These are phyloP conservation scores for Trypanosoma cruzi DNA, from an alignment of 208 protist species.

Conservation along the genomic window DNA sequence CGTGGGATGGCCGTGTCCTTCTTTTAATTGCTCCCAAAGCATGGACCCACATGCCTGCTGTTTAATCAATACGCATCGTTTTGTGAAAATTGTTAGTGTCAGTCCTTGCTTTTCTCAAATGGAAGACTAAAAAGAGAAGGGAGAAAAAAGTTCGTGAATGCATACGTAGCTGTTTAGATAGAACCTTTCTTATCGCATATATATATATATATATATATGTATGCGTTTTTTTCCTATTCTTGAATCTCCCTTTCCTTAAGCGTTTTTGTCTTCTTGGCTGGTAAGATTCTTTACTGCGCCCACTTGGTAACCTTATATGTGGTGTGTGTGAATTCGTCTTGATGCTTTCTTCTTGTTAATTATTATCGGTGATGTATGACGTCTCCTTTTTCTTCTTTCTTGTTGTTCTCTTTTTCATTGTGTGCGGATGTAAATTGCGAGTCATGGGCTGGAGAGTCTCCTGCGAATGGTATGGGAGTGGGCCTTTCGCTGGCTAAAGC, in stretches of 20 bases:
- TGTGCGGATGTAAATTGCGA: not conserved
- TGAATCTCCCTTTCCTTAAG: not conserved
- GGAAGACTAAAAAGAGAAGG: not conserved
- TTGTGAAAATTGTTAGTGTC: not conserved
- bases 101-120: not conserved
- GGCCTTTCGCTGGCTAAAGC: constrained; percentile 4
- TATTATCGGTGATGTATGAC: not conserved
- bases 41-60: not conserved
- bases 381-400: not conserved
- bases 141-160: no score
- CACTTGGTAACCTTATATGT: not conserved
- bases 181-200: not conserved
- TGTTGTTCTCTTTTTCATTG: constrained; percentile 7
- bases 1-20: not conserved
- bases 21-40: not conserved
- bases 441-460: not conserved
- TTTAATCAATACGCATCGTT: not conserved
- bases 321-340: not conserved
- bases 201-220: not conserved
- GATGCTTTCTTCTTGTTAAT: not conserved
- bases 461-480: constrained; percentile 11
- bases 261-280: not conserved
- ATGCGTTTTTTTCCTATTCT: not conserved
- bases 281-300: not conserved
- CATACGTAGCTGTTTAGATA: not conserved